Percentiles rank a stretch among this genome's conserved stretches.
Evolutionary conservation across 371 early-diverging fungal genomes (phyloP).

Genomic region (Apophysomyces elegans): DNA sequence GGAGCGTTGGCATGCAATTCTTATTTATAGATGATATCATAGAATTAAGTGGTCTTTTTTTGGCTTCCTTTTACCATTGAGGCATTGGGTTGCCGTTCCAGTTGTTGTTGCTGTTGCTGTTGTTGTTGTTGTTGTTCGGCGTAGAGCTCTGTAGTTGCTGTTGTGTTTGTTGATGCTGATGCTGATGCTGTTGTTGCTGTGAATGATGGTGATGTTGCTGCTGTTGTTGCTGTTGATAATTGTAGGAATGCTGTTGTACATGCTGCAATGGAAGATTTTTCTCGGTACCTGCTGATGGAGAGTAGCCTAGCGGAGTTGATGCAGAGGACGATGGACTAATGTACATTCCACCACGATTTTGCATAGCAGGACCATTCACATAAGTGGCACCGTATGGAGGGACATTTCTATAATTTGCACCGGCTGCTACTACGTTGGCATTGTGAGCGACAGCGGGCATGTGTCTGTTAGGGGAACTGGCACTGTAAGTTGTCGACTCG

Average conservation of each 20-base stretch:
- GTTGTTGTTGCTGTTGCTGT: neutral
- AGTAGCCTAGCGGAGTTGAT: neutral
- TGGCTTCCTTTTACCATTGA: neutral
- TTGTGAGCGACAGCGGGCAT: neutral
- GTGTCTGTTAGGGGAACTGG: neutral
- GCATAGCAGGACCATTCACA: neutral
- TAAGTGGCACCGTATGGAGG: neutral
- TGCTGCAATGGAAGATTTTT: neutral
- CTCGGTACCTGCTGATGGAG: conserved; percentile 19
- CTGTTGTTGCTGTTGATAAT: conserved; percentile 22
- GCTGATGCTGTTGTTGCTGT: conserved; percentile 25
- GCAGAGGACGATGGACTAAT: neutral
- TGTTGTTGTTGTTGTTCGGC: conserved; percentile 8
- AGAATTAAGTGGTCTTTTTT: neutral
- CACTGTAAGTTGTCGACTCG: neutral
- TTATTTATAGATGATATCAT: neutral
- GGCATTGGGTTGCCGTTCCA: neutral
- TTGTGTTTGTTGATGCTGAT: conserved; percentile 27
- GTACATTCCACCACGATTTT: neutral
- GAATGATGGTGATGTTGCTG: conserved; percentile 10
- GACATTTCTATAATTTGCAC: neutral
- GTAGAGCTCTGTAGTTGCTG: neutral
- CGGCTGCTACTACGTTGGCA: neutral
- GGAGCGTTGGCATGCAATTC: neutral
- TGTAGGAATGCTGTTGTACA: conserved; percentile 7